A percentile compares a stretch with the other conserved stretches of the same genome.
Evolutionary conservation across 2,329 filamentous ascomycete genomes (phyloP).

Genomic region (Plectosphaerella cucumerina): DNA sequence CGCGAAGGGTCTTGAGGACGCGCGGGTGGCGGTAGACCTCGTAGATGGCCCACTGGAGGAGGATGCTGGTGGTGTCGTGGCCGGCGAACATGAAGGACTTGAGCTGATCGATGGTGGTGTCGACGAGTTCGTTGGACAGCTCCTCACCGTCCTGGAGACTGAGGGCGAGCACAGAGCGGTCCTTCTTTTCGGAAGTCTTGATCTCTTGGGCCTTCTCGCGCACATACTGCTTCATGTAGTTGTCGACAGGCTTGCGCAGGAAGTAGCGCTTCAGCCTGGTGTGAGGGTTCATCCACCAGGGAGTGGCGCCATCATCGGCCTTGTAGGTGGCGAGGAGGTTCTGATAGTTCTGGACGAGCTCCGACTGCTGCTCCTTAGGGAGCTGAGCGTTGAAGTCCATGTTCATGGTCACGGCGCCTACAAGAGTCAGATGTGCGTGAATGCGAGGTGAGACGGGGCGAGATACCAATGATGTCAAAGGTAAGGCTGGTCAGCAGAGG

Average conservation of each 20-base stretch:
- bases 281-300: constrained; percentile 16
- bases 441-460: not conserved
- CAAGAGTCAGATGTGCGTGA: not conserved
- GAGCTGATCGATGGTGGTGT: constrained; percentile 29
- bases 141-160: constrained; percentile 22
- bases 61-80: constrained; percentile 34
- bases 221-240: constrained; percentile 18
- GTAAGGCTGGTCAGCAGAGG: constrained; percentile 24
- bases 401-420: constrained; percentile 26
- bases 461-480: constrained; percentile 30
- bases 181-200: constrained; percentile 6
- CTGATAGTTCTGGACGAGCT: constrained; percentile 23
- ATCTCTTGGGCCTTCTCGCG: constrained; percentile 15
- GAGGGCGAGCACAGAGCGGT: constrained; percentile 27
- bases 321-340: constrained; percentile 18
- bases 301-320: constrained; percentile 12
- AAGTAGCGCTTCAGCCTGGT: constrained; percentile 11
- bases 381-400: constrained; percentile 27
- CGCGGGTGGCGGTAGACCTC: constrained; percentile 26
- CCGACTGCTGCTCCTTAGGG: constrained; percentile 14
- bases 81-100: constrained; percentile 36
- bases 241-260: constrained; percentile 17
- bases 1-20: constrained; percentile 20
- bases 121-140: constrained; percentile 21
- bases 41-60: constrained; percentile 31